Conservation (phyloP, 1,284 basidiomycete genomes). For the Pseudozyma tsukubaensis region DNA sequence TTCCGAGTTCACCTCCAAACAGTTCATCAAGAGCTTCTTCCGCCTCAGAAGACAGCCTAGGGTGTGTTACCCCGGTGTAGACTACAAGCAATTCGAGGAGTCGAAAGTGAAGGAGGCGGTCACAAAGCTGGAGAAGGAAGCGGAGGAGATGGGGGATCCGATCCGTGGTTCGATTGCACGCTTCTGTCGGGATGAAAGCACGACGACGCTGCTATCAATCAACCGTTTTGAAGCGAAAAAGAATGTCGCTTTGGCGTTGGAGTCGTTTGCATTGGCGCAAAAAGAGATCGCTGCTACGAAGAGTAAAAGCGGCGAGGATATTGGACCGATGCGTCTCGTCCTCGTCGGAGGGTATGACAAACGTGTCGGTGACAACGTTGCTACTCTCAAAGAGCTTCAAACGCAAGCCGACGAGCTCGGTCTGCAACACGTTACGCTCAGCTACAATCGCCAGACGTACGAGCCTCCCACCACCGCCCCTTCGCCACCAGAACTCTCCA, state of each 20-base stretch:
- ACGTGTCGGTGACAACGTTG: slow-evolving; percentile 78
- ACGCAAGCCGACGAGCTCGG: slow-evolving; percentile 48
- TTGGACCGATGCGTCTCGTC: slow-evolving; percentile 45
- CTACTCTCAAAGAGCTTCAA: slow-evolving; percentile 71
- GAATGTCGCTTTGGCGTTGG: slow-evolving; percentile 83
- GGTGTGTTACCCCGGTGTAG: slow-evolving; percentile 90
- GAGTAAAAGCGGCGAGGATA: slow-evolving; percentile 7
- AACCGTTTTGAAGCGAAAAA: slow-evolving; percentile 98
- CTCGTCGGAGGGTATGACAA: slow-evolving; percentile 80
- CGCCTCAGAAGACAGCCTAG: slow-evolving; percentile 76
- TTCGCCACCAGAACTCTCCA: slow-evolving; percentile 12
- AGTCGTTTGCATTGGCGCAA: slow-evolving; percentile 75
- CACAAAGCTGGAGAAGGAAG: slow-evolving; percentile 70
- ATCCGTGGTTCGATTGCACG: slow-evolving; percentile 25
- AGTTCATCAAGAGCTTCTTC: slow-evolving; percentile 80
- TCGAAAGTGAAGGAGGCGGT: slow-evolving; percentile 35
- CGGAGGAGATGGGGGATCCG: slow-evolving; percentile 59
- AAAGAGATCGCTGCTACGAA: slow-evolving; percentile 42
- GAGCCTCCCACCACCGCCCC: slow-evolving; percentile 65
- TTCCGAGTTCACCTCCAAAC: slow-evolving; percentile 80
- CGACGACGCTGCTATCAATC: slow-evolving; percentile 84
- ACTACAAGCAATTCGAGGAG: slow-evolving; percentile 36
- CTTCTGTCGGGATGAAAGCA: slow-evolving; percentile 29
- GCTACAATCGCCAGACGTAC: slow-evolving; percentile 49
- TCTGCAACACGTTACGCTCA: slow-evolving; percentile 70